Evolutionary conservation across 106 monocot species (phyloP).

Genomic region (Dactylorhiza incarnata): DNA sequence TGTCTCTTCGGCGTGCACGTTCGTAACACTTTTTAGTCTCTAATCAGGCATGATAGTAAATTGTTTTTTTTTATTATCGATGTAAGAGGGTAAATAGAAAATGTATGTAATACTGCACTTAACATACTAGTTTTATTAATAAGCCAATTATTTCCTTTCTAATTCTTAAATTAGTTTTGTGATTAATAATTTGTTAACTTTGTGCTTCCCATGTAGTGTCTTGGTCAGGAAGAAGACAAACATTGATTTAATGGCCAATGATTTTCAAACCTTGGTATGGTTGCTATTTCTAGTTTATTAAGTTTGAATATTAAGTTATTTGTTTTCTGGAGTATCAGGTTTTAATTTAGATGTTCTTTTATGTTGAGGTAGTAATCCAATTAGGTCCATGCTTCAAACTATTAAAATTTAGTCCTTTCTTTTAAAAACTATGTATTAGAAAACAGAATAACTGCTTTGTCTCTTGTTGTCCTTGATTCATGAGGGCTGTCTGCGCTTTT

Average conservation of each 20-base stretch:
- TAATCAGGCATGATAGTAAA: background rate
- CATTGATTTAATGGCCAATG: slow-evolving; percentile 63
- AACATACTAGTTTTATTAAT: slow-evolving; percentile 1
- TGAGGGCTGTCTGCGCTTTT: no score
- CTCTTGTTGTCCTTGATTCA: no score
- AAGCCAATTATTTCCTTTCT: background rate
- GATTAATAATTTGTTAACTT: background rate
- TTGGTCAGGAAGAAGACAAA: slow-evolving; percentile 73
- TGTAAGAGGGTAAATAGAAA: background rate
- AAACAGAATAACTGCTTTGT: no score
- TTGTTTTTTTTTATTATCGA: background rate
- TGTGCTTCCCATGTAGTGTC: slow-evolving; percentile 52
- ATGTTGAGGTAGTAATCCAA: background rate
- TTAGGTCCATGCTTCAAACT: background rate
- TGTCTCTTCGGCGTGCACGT: no score
- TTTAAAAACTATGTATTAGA: no score
- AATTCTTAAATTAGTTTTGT: background rate
- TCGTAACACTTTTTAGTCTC: background rate
- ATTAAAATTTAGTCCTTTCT: no score
- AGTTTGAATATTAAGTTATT: background rate
- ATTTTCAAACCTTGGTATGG: slow-evolving; percentile 70
- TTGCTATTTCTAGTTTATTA: background rate
- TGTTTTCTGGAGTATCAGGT: background rate
- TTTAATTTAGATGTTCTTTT: background rate
- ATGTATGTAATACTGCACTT: background rate